Percentiles rank a stretch among this genome's conserved stretches.
Conservation (phyloP, 495 filamentous ascomycete genomes). For the Achaetomiella virescens region DNA sequence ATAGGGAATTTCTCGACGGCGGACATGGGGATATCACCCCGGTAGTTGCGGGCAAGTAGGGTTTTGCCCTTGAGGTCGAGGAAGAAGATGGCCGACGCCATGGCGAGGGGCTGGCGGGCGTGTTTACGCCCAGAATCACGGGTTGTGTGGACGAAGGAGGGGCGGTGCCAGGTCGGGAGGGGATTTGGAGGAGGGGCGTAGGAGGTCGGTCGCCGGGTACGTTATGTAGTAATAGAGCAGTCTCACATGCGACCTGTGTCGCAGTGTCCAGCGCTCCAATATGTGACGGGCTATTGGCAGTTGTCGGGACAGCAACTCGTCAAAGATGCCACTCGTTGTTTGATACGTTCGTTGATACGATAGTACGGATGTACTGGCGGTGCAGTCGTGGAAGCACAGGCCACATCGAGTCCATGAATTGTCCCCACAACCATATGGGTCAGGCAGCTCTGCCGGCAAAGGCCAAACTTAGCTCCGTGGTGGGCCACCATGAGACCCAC, state of each 20-base stretch:
- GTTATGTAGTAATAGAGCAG: too few species aligned
- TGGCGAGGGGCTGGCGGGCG: constrained; percentile 38
- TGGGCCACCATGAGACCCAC: neutral
- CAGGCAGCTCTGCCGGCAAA: constrained; percentile 5
- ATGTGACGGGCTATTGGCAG: neutral
- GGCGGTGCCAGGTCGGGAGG: neutral
- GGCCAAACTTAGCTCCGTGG: constrained; percentile 24
- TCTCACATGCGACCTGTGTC: too few species aligned
- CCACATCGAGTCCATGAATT: neutral
- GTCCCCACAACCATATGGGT: too few species aligned
- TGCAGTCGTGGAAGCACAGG: neutral
- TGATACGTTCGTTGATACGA: neutral
- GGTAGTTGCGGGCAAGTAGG: constrained; percentile 96
- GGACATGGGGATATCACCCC: constrained; percentile 98
- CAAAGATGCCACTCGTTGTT: neutral
- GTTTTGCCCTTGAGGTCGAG: constrained; percentile 99
- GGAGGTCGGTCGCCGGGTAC: neutral
- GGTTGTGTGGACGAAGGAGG: neutral
- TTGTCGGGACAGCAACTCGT: neutral
- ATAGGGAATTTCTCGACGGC: constrained; percentile 98
- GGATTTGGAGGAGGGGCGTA: neutral
- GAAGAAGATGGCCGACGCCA: constrained; percentile 99
- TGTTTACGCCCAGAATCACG: neutral
- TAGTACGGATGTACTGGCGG: too few species aligned
- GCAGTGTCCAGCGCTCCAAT: too few species aligned